These are phyloP conservation scores for Aspergillus uvarum DNA, from an alignment of 2,329 filamentous ascomycete genomes.

Conservation along the genomic window DNA sequence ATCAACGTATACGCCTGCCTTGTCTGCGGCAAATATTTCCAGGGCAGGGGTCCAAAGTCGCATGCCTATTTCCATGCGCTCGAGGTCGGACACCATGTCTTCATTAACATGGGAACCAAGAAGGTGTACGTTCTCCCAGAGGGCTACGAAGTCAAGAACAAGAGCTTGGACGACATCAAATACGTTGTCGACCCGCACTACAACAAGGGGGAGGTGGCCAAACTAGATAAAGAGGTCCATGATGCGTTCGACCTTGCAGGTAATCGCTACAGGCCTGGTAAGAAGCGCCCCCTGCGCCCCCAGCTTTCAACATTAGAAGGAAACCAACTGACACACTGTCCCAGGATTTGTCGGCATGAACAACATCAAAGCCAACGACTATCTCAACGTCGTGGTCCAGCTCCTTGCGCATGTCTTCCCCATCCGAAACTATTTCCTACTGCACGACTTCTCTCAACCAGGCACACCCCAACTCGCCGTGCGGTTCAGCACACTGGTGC, in stretches of 20 bases:
- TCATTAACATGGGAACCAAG: constrained; percentile 81
- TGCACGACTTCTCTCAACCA: constrained; percentile 70
- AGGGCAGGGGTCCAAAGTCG: constrained; percentile 88
- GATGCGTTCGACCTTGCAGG: constrained; percentile 74
- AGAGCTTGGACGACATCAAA: constrained; percentile 95
- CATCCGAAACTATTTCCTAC: constrained; percentile 85
- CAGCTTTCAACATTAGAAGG: not conserved
- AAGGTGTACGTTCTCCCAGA: constrained; percentile 67
- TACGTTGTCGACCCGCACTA: constrained; percentile 93
- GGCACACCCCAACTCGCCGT: constrained; percentile 76
- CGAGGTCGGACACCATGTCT: constrained; percentile 94
- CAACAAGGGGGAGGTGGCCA: constrained; percentile 73
- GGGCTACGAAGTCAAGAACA: constrained; percentile 93
- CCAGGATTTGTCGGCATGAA: constrained; percentile 95
- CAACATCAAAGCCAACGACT: constrained; percentile 99
- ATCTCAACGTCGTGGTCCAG: constrained; percentile 93
- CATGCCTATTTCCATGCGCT: constrained; percentile 97
- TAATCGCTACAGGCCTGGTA: constrained; percentile 79
- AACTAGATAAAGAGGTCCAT: constrained; percentile 65
- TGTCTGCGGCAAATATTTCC: constrained; percentile 96
- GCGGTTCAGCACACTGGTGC: constrained; percentile 82
- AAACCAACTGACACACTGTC: not conserved
- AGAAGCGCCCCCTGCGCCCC: constrained; percentile 2
- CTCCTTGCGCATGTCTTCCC: constrained; percentile 86
- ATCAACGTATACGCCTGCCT: constrained; percentile 99